A percentile compares a stretch with the other conserved stretches of the same genome.
phyloP scores from a whole-genome alignment of 179 eudicot species.

The Beta corolliflora region DNA sequence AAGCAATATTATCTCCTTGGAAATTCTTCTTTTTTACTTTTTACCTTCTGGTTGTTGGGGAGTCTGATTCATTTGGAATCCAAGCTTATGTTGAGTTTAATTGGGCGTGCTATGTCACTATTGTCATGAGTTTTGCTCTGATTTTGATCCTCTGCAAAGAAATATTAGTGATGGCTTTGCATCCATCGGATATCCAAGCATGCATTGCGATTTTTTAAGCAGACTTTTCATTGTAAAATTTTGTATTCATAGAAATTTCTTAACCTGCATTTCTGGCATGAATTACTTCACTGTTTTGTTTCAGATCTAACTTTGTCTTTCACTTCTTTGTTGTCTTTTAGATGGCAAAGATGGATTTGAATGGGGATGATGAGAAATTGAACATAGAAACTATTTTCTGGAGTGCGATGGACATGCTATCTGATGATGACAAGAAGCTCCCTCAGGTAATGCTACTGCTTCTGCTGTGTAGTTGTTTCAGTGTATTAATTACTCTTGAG shows the following conservation, averaged over 20 bases:
- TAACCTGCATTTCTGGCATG: not conserved
- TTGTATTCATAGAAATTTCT: not conserved
- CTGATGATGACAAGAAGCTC: conserved; percentile 95
- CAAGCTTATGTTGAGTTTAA: not conserved
- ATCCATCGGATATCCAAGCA: not conserved
- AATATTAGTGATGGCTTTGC: not conserved
- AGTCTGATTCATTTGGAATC: not conserved
- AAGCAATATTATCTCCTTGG: not conserved
- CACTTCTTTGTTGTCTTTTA: conserved; percentile 25
- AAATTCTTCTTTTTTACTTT: not conserved
- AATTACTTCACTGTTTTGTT: not conserved
- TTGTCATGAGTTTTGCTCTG: not conserved
- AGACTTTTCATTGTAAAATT: conserved; percentile 7
- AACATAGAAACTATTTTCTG: conserved; percentile 85
- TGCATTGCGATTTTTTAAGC: not conserved
- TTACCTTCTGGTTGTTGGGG: not conserved
- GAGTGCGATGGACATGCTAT: conserved; percentile 99
- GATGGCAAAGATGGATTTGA: conserved; percentile 98
- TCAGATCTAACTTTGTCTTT: not conserved
- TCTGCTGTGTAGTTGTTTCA: conserved; percentile 5
- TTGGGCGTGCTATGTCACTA: not conserved
- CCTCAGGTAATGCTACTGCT: conserved; percentile 65
- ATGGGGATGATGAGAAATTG: conserved; percentile 87
- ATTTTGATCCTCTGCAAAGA: not conserved
- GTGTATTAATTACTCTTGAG: not conserved